Conservation (phyloP, 805 yeast genomes). For the Limtongia smithiae region DNA sequence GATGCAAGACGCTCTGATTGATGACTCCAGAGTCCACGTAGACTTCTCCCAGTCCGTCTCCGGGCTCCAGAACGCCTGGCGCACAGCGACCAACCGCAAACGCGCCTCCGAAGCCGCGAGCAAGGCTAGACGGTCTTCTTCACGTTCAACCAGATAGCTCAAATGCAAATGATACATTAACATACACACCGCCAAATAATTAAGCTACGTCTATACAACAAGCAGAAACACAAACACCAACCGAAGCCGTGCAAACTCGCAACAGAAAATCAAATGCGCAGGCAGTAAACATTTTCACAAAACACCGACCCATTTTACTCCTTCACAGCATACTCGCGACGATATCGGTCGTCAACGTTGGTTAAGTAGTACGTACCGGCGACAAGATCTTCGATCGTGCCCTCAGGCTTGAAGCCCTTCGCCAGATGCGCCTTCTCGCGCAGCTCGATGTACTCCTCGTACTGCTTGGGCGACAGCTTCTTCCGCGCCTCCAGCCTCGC, state of each 20-base stretch:
- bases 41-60: conserved; percentile 60
- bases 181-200: neutral
- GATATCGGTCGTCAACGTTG: conserved; percentile 80
- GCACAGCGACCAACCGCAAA: conserved; percentile 14
- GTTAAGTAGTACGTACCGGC: conserved; percentile 80
- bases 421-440: conserved; percentile 89
- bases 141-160: too few species aligned
- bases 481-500: conserved; percentile 63
- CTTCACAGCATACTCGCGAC: conserved; percentile 74
- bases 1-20: conserved; percentile 61
- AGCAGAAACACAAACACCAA: neutral
- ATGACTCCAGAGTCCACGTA: conserved; percentile 60
- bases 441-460: conserved; percentile 72
- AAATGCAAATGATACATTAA: neutral
- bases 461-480: conserved; percentile 69
- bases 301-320: conserved; percentile 39
- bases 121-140: neutral
- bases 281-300: neutral
- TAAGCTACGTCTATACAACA: neutral
- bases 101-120: conserved; percentile 14
- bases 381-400: conserved; percentile 66
- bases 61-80: conserved; percentile 35
- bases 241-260: neutral
- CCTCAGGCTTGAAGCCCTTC: conserved; percentile 74
- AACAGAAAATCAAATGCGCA: neutral